Evolutionary conservation across 75 land plant species (phyloP), one percentile per base, ranked within the genome.

Genomic region (Cryptomeria japonica): DNA sequence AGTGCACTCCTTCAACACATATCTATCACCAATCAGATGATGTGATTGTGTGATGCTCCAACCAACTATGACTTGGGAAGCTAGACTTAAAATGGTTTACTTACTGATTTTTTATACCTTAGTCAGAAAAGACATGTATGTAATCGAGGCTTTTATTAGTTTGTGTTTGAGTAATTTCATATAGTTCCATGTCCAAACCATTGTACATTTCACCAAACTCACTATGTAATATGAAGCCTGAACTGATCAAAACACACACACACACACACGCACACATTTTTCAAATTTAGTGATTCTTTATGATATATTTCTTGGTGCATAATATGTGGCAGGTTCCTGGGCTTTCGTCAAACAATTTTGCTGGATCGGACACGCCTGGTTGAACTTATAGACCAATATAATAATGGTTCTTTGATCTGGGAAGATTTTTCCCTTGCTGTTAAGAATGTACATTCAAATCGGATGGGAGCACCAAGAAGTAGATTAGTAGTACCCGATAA

Each of bases 341-440:
- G 96, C 0, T 94, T 87, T 91, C 91, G 90, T 87, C 93, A 90
- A 83, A 97, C 99, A 1, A 87, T 97, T 25, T 53, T 91, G n/a
- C 86, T 96, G 89, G 92, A 97, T 88, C 87, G 92, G 61, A 94
- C 88, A 87, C 89, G 86, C 31, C 89, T 97, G 34, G 95, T 97
- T 37, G 89, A 90, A 55, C 89, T 94, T 79, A 88, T 97, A 31
- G 99, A 97, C 41, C 90, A 88, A 36, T 93, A 93, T 87, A 76
- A 86, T 3, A 92, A 91, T 86, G 93, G 95, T 8, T 86, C 91
- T 3, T 80, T 95, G 75, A 51, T 87, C 68, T 96, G 97, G 99
- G 92, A 92, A 56, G 92, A 95, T 34, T 97, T 97, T 76, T 91
- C 99, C 16, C 61, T 87, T 0, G 75, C 91, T 41, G 91, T 96